Percentiles rank a stretch among this genome's conserved stretches.
Evolutionary conservation across 2,329 filamentous ascomycete genomes (phyloP).

Genomic region (Setomelanomma holmii): DNA sequence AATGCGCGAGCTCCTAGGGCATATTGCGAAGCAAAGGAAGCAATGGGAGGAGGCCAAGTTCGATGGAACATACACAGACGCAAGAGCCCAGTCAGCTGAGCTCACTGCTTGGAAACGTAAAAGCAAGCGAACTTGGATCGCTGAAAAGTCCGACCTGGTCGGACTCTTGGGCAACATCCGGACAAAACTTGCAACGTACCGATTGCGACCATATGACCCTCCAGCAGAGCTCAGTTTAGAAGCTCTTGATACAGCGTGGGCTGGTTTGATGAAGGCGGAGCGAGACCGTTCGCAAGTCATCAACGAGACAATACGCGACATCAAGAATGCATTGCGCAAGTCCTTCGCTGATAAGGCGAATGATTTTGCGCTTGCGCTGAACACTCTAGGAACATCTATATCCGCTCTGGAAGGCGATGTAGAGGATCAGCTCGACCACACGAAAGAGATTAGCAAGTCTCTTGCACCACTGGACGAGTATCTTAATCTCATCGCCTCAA

Average conservation of each 20-base stretch:
- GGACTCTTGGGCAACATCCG: slow-evolving; percentile 97
- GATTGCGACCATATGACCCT: slow-evolving; percentile 87
- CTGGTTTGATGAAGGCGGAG: slow-evolving; percentile 78
- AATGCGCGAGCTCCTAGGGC: slow-evolving; percentile 80
- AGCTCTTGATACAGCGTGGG: slow-evolving; percentile 83
- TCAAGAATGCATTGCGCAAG: slow-evolving; percentile 92
- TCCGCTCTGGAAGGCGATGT: slow-evolving; percentile 97
- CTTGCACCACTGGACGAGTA: slow-evolving; percentile 90
- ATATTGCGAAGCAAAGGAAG: slow-evolving; percentile 75
- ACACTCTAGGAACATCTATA: slow-evolving; percentile 92
- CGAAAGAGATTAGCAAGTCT: slow-evolving; percentile 82
- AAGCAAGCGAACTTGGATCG: slow-evolving; percentile 93
- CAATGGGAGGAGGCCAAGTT: slow-evolving; percentile 83
- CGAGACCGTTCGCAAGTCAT: slow-evolving; percentile 90
- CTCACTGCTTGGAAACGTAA: slow-evolving; percentile 91
- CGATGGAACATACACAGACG: slow-evolving; percentile 89
- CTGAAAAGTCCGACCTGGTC: slow-evolving; percentile 94
- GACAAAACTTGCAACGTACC: slow-evolving; percentile 95
- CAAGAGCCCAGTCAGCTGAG: slow-evolving; percentile 81
- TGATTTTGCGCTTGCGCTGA: slow-evolving; percentile 93
- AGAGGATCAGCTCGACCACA: slow-evolving; percentile 90
- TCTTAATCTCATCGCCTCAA: slow-evolving; percentile 81
- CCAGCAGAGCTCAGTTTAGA: slow-evolving; percentile 83
- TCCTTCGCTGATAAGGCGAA: slow-evolving; percentile 98
- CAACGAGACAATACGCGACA: slow-evolving; percentile 98